Evolutionary conservation across 1,139 yeast species (phyloP), one percentile per base, ranked within the genome.

Genomic region (Yamadazyma triangularis): DNA sequence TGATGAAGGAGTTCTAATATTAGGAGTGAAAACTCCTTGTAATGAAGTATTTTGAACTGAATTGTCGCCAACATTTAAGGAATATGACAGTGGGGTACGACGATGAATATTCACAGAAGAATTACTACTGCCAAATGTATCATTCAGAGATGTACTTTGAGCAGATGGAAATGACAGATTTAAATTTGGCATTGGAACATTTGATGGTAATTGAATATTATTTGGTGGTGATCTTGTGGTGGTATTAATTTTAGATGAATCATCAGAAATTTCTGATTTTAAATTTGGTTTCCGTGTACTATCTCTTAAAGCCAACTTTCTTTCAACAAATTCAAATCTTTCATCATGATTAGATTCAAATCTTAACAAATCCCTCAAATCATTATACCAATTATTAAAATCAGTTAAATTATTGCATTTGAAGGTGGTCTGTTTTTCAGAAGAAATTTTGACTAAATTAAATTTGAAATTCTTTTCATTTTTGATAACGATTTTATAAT

Each of bases 21-120:
- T 48, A 2, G 73, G 73, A 0, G 71, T 65, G 38, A 63, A 65
- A 16, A 62, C 56, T 2, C 67, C 72, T 18, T 38, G 41, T 14
- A 48, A 33, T 10, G 20, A 18, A 18, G 20, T 18, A 7, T 18
- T 6, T 7, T 6, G 20, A 7, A 6, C 20, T 18, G 20, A 18
- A 18, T 18, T 18, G 6, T 18, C 20, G n/a, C n/a, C n/a, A 24
- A 13, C 8, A 24, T 13, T 13, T 22, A n/a, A n/a, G n/a, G 24
- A 22, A 22, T 11, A 6, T 12, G 25, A 4, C 10, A 13, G 25
- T 12, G 8, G 11, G 8, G 15, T 14, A 12, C 15, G 10, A 8
- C 8, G 6, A 8, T 7, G 16, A 14, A 4, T 9, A 12, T 12
- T 8, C 4, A 8, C 10, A 24, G 10, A 12, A 10, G 13, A 12